Conservation (phyloP, 2,329 filamentous ascomycete species). For the Dothidotthia symphoricarpi region DNA sequence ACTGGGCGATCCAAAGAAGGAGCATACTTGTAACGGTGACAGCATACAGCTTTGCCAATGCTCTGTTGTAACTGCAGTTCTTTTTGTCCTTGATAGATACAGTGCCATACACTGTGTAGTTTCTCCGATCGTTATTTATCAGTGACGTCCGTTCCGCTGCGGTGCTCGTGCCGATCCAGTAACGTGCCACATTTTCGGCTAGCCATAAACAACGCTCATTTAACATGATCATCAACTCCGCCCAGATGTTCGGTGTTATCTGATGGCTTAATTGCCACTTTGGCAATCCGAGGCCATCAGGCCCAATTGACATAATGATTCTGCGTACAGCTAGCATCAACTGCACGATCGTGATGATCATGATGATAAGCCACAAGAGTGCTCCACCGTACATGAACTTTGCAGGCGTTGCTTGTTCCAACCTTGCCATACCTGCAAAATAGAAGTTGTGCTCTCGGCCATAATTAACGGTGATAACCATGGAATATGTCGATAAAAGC, state of each 20-base stretch:
- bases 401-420: conserved; percentile 16
- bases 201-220: conserved; percentile 3
- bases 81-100: conserved; percentile 4
- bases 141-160: conserved; percentile 9
- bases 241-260: conserved; percentile 4
- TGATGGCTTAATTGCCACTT: conserved; percentile 2
- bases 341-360: conserved; percentile 5
- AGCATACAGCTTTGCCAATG: too few relatives aligned
- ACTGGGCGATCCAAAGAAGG: conserved; percentile 28
- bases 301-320: conserved; percentile 1
- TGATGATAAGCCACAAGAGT: conserved; percentile 25
- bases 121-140: conserved; percentile 1
- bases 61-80: too few relatives aligned
- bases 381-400: conserved; percentile 32
- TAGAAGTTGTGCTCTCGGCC: conserved; percentile 32
- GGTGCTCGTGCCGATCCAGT: conserved; percentile 6
- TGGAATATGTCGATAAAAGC: conserved; percentile 18
- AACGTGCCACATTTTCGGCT: conserved; percentile 6
- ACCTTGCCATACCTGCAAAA: conserved; percentile 9
- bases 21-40: conserved; percentile 12
- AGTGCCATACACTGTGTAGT: conserved; percentile 15
- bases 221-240: conserved; percentile 3
- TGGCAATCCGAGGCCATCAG: not conserved
- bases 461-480: conserved; percentile 30
- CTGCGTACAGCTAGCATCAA: conserved; percentile 5